A percentile compares a stretch with the other conserved stretches of the same genome.
Conservation (phyloP, 306 rosid species). For the Cicer judaicum region DNA sequence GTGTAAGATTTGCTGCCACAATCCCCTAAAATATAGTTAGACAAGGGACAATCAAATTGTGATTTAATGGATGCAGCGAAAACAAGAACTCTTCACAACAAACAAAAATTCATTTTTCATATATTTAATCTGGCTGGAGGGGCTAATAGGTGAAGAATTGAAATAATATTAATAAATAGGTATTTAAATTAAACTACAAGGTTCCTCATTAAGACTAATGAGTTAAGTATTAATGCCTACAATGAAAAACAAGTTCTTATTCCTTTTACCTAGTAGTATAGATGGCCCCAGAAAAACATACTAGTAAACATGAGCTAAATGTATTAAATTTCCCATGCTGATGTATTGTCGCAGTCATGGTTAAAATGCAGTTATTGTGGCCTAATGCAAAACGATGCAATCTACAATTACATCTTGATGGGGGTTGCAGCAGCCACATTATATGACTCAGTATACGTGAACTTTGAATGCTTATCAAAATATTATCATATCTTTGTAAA, state of each 20-base stretch:
- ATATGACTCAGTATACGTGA: not conserved
- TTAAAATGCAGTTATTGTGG: not conserved
- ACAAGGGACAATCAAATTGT: slow-evolving; percentile 17
- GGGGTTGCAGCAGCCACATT: too few species aligned
- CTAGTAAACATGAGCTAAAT: not conserved
- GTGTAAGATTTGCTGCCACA: slow-evolving; percentile 80
- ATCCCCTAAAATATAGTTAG: slow-evolving; percentile 63
- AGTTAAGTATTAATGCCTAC: not conserved
- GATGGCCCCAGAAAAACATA: not conserved
- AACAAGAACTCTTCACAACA: slow-evolving; percentile 8
- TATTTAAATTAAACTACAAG: not conserved
- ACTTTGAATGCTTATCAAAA: slow-evolving; percentile 10
- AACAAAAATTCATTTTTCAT: not conserved
- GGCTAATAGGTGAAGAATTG: not conserved
- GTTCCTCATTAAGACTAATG: not conserved
- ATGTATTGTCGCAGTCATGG: not conserved
- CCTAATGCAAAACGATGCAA: not conserved
- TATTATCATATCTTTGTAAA: slow-evolving; percentile 7
- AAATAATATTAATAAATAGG: not conserved
- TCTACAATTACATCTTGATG: not conserved
- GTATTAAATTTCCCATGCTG: not conserved
- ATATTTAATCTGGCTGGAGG: not conserved
- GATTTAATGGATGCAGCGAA: not conserved
- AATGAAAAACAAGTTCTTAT: not conserved
- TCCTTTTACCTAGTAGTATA: slow-evolving; percentile 1